Evolutionary conservation across 2,329 filamentous ascomycete species (phyloP), one percentile per base, ranked within the genome.

Genomic region (Elsinoe necatrix): DNA sequence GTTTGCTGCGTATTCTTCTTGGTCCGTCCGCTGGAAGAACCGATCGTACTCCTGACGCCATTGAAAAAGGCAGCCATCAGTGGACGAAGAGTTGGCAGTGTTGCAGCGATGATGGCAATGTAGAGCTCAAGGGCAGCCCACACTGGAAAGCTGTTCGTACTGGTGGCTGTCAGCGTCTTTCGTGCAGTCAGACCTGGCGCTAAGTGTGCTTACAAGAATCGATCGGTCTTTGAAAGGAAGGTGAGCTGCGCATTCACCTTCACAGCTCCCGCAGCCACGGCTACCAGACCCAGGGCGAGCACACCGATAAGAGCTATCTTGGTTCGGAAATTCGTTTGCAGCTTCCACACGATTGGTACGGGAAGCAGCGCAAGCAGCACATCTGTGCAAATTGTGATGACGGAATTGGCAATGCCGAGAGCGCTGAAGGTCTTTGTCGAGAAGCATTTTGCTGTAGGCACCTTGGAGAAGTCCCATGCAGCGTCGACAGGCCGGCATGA

Each of bases 111-210:
- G 47, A 75, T 74, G 2, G 73, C 74, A 4, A 75, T 63, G 43
- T 71, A 71, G 21, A 76, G 68, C 58, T 77, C 73, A 50, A 76
- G 69, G 58, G 68, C 71, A 59, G 72, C 72, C 73, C 73, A 76
- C 6, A 76, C 66, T 29, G 70, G 72, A 63, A 75, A 75, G 2
- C 63, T 62, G 58, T 73, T 68, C 42, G 67, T 45, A 20, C 48
- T 52, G 29, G n/a, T 39, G 14, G n/a, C 2, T 9, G 31, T 52
- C 48, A 52, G 48, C 45, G n/a, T 12, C 11, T 6, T 25, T 7
- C 4, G 31, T 20, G 14, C 29, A 2, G 27, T 31, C 45, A 21
- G 18, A 4, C 25, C 3, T 4, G 23, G n/a, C 1, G 4, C 2
- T 18, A 9, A 4, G 5, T 12, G 14, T 31, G 27, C 48, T 52